Conservation (phyloP, 2,329 filamentous ascomycete genomes). For the Alternaria metachromatica region DNA sequence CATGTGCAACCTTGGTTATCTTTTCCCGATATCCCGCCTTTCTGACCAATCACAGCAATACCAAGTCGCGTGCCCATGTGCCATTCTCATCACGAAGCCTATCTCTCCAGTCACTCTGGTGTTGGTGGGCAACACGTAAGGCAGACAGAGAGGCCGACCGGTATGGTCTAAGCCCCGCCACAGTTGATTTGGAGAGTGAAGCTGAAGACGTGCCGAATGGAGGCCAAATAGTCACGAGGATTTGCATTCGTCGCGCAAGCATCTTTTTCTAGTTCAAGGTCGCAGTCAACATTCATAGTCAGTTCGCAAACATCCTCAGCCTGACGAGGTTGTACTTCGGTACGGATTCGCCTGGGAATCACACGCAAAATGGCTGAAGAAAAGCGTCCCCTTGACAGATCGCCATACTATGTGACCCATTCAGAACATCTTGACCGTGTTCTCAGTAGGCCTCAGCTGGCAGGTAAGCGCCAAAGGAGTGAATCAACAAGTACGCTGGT, state of each 20-base stretch:
- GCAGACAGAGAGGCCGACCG: neutral
- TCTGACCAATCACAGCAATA: slow-evolving; percentile 3
- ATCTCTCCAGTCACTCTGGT: neutral
- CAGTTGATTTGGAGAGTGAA: neutral
- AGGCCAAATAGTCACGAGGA: neutral
- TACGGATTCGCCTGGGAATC: neutral
- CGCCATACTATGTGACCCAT: slow-evolving; percentile 23
- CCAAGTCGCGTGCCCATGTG: slow-evolving; percentile 5
- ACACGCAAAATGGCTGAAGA: slow-evolving; percentile 8
- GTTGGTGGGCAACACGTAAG: neutral
- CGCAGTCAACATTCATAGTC: neutral
- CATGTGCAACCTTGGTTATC: neutral
- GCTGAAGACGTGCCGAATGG: neutral
- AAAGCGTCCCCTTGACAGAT: slow-evolving; percentile 24
- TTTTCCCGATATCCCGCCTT: neutral
- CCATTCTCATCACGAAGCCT: neutral
- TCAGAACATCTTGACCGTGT: slow-evolving; percentile 30
- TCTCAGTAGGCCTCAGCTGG: slow-evolving; percentile 27
- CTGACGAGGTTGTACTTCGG: neutral
- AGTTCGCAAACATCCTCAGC: neutral
- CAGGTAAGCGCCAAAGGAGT: slow-evolving; percentile 13
- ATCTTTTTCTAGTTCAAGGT: neutral
- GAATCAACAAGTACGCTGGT: neutral
- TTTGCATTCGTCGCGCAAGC: neutral
- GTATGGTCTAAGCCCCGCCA: neutral